Evolutionary conservation across 257 asterid species (phyloP).

Genomic region (Solanum okadae): DNA sequence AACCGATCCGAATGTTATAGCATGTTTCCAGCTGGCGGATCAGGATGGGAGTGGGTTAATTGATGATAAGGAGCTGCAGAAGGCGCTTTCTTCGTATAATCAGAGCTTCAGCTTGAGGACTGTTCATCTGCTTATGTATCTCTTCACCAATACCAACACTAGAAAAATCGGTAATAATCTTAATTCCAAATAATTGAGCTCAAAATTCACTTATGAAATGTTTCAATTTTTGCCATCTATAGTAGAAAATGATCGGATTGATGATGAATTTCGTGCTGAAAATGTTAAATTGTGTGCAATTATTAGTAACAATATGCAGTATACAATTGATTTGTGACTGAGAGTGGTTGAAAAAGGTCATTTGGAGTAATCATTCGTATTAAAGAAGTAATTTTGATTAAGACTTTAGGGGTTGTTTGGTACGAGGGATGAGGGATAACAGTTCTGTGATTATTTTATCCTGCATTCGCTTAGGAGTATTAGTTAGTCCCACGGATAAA

Average conservation of each 20-base stretch:
- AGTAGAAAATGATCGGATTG: background rate
- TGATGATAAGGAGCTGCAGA: constrained; percentile 90
- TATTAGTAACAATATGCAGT: background rate
- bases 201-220: background rate
- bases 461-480: background rate
- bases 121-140: constrained; percentile 87
- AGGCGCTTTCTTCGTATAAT: constrained; percentile 65
- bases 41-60: constrained; percentile 92
- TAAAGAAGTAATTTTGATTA: background rate
- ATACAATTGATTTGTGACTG: background rate
- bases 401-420: background rate
- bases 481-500: background rate
- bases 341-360: background rate
- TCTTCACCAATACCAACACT: constrained; percentile 65
- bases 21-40: constrained; percentile 79
- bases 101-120: constrained; percentile 88
- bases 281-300: background rate
- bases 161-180: constrained; percentile 61
- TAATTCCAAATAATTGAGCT: background rate
- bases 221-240: background rate
- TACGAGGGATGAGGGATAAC: background rate
- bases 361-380: background rate
- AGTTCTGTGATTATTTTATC: background rate
- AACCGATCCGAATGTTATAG: constrained; percentile 72
- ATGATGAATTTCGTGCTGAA: background rate